phyloP scores from a whole-genome alignment of 176 grass and related monocot genomes.

The Puya raimondii region DNA sequence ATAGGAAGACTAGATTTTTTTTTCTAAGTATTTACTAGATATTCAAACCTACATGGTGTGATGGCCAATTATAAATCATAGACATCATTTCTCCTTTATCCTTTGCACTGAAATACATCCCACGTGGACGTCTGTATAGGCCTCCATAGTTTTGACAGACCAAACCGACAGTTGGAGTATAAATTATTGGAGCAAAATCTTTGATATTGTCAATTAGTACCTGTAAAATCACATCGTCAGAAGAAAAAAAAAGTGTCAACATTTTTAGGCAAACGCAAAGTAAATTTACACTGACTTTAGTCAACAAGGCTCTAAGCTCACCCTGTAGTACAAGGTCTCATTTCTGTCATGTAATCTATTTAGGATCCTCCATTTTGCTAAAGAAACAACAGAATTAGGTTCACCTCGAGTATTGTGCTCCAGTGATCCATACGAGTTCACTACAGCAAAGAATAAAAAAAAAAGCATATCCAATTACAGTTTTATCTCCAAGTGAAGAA shows the following conservation, averaged over 20 bases:
- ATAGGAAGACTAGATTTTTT: background rate
- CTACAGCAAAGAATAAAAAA: slow-evolving; percentile 17
- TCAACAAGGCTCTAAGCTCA: slow-evolving; percentile 25
- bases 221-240: slow-evolving; percentile 33
- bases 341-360: slow-evolving; percentile 95
- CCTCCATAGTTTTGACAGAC: slow-evolving; percentile 97
- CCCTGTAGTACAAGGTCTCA: slow-evolving; percentile 94
- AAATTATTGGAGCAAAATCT: slow-evolving; percentile 92
- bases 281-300: background rate
- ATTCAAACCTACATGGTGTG: slow-evolving; percentile 28
- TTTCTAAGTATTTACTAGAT: background rate
- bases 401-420: slow-evolving; percentile 80
- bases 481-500: background rate
- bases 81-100: slow-evolving; percentile 99
- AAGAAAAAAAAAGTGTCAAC: slow-evolving; percentile 4
- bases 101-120: slow-evolving; percentile 96
- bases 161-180: slow-evolving; percentile 88
- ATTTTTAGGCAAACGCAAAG: slow-evolving; percentile 1
- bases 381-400: slow-evolving; percentile 40
- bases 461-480: background rate
- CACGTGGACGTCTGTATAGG: slow-evolving; percentile 77
- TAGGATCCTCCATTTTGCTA: slow-evolving; percentile 98
- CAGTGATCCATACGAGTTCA: slow-evolving; percentile 78
- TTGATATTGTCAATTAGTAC: slow-evolving; percentile 98
- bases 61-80: slow-evolving; percentile 99